Evolutionary conservation across 352 stramenopile genomes (phyloP).

Genomic region (Aphanomyces invadans): DNA sequence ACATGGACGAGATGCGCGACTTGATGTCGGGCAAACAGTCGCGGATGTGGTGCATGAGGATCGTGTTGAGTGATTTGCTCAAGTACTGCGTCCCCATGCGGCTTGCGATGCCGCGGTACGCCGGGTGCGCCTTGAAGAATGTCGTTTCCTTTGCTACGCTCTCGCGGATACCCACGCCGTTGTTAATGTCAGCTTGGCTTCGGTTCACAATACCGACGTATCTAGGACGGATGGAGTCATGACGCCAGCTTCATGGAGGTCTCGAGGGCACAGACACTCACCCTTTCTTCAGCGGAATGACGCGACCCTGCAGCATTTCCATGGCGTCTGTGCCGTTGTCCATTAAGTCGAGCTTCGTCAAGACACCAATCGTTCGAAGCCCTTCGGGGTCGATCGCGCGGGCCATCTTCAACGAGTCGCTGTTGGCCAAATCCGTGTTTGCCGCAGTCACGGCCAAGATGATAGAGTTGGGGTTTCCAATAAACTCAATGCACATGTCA

Average conservation of each 20-base stretch:
- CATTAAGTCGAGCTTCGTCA: slow-evolving; percentile 99
- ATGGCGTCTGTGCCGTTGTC: slow-evolving; percentile 97
- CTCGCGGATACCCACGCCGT: slow-evolving; percentile 91
- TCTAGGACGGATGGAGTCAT: neutral
- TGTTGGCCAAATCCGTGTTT: slow-evolving; percentile 99
- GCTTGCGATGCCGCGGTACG: slow-evolving; percentile 89
- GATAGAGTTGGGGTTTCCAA: slow-evolving; percentile 98
- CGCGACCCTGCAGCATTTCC: slow-evolving; percentile 93
- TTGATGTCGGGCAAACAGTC: slow-evolving; percentile 99
- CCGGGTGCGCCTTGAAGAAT: slow-evolving; percentile 97
- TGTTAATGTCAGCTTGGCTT: slow-evolving; percentile 98
- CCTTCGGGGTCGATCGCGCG: slow-evolving; percentile 88
- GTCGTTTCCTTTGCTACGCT: slow-evolving; percentile 91
- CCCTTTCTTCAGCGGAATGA: slow-evolving; percentile 96
- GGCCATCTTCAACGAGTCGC: slow-evolving; percentile 97
- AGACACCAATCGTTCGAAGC: slow-evolving; percentile 96
- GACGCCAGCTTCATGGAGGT: too few relatives aligned
- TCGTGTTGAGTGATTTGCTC: slow-evolving; percentile 95
- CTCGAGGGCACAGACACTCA: too few relatives aligned
- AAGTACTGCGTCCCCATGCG: slow-evolving; percentile 96
- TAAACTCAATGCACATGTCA: slow-evolving; percentile 98
- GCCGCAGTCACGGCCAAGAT: slow-evolving; percentile 97
- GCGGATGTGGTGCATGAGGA: slow-evolving; percentile 99
- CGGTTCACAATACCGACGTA: slow-evolving; percentile 97
- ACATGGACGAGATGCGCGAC: slow-evolving; percentile 93